Conservation (phyloP, 2,329 filamentous ascomycete genomes). For the Penicillium olsonii region DNA sequence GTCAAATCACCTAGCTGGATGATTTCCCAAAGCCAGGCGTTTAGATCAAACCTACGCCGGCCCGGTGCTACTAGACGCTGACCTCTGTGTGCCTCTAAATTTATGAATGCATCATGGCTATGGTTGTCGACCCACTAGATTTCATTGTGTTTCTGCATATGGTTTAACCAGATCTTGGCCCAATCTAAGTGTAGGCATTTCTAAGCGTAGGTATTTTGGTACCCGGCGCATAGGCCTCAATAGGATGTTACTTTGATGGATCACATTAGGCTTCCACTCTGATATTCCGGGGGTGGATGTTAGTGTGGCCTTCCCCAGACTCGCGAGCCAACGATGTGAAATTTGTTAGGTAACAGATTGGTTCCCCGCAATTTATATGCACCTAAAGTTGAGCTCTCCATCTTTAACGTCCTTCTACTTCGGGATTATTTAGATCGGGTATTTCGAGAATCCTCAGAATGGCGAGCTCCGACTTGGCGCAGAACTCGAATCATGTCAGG, state of each 20-base stretch:
- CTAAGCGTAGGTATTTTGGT: no score
- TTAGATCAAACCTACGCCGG: not conserved
- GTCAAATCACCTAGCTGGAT: no score
- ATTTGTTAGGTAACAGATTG: slow-evolving; percentile 34
- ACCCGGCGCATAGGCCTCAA: no score
- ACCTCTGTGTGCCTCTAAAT: not conserved
- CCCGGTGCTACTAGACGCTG: not conserved
- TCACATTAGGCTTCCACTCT: not conserved
- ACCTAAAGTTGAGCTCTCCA: slow-evolving; percentile 6
- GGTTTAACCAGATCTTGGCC: no score
- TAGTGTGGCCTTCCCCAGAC: slow-evolving; percentile 10
- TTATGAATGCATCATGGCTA: no score
- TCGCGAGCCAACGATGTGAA: slow-evolving; percentile 20
- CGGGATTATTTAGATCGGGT: not conserved
- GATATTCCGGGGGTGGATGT: not conserved
- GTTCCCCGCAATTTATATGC: slow-evolving; percentile 26
- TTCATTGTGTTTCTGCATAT: no score
- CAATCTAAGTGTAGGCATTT: no score
- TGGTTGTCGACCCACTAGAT: no score
- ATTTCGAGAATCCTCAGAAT: not conserved
- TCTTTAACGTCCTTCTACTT: not conserved
- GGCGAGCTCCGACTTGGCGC: slow-evolving; percentile 7
- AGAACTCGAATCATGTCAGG: not conserved
- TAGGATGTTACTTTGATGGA: no score
- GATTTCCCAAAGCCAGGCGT: not conserved